Conservation (phyloP, 495 filamentous ascomycete species). For the Penicillium manginii region DNA sequence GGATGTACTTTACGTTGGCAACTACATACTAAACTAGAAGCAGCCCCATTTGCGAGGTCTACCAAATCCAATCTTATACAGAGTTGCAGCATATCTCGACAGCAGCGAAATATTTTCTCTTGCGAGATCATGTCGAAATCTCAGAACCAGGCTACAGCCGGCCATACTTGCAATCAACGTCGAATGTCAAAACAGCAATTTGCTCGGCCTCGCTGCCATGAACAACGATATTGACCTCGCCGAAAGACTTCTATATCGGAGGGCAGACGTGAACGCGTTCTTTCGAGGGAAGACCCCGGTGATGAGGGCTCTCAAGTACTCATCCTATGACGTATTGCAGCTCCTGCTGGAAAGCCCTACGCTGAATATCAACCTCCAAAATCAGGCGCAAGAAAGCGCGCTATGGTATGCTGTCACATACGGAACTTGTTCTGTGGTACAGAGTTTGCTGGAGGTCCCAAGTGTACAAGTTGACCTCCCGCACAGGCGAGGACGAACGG, state of each 20-base stretch:
- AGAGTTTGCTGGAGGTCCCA: too few species aligned
- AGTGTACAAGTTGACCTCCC: too few species aligned
- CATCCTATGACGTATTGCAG: not conserved
- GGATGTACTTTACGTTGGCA: not conserved
- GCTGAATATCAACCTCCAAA: slow-evolving; percentile 15
- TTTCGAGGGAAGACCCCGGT: not conserved
- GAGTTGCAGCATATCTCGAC: slow-evolving; percentile 1
- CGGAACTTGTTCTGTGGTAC: too few species aligned
- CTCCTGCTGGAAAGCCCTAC: slow-evolving; percentile 6
- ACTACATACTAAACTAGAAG: slow-evolving; percentile 3
- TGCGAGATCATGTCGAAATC: slow-evolving; percentile 1
- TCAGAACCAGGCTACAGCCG: slow-evolving; percentile 2
- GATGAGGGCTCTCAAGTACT: slow-evolving; percentile 5
- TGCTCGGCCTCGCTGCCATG: slow-evolving; percentile 1
- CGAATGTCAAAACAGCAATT: slow-evolving; percentile 4
- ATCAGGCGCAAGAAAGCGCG: slow-evolving; percentile 7
- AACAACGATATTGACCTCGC: slow-evolving; percentile 1
- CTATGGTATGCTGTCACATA: not conserved
- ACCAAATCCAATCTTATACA: not conserved
- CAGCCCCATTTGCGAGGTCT: slow-evolving; percentile 1
- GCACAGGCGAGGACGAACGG: too few species aligned
- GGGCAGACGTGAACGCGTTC: not conserved
- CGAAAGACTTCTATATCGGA: not conserved
- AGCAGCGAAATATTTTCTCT: not conserved
- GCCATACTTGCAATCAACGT: not conserved